These are phyloP conservation scores for Coemansia biformis DNA, from an alignment of 192 early-diverging fungal genomes.

Conservation along the genomic window DNA sequence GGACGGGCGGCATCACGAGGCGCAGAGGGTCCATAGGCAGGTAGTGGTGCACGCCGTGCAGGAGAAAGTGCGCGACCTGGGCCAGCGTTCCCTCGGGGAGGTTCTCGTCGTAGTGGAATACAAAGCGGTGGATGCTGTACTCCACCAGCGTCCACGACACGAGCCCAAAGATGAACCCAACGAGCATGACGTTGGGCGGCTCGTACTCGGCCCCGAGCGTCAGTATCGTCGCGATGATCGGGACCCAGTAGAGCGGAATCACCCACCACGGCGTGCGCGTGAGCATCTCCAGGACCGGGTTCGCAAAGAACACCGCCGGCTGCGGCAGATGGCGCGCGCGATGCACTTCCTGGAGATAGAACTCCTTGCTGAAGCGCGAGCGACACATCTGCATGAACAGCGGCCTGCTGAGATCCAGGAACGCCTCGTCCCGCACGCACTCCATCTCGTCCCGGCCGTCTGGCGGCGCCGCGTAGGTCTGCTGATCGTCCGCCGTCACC, in stretches of 20 bases:
- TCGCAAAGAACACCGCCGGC: constrained; percentile 77
- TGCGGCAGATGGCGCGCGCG: constrained; percentile 72
- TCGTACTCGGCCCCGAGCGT: constrained; percentile 35
- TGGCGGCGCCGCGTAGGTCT: constrained; percentile 40
- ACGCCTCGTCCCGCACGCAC: constrained; percentile 52
- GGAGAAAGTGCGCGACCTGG: constrained; percentile 75
- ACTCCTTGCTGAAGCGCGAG: constrained; percentile 68
- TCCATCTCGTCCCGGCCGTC: constrained; percentile 49
- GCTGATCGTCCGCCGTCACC: constrained; percentile 48
- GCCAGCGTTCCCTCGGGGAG: constrained; percentile 78
- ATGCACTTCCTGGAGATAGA: constrained; percentile 89
- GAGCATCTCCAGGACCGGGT: constrained; percentile 70
- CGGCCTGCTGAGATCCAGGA: constrained; percentile 77
- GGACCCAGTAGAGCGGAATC: constrained; percentile 84
- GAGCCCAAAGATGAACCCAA: constrained; percentile 63
- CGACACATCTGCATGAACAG: constrained; percentile 76
- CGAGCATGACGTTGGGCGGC: constrained; percentile 24
- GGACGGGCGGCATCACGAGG: constrained; percentile 93
- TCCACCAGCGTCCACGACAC: constrained; percentile 82
- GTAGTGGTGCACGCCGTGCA: constrained; percentile 96
- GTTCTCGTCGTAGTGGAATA: constrained; percentile 87
- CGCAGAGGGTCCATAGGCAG: constrained; percentile 93
- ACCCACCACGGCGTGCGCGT: constrained; percentile 91
- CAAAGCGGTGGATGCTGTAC: constrained; percentile 86
- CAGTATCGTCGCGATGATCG: constrained; percentile 51